phyloP scores from a whole-genome alignment of 2,329 filamentous ascomycete genomes.

The Beauveria varroae region DNA sequence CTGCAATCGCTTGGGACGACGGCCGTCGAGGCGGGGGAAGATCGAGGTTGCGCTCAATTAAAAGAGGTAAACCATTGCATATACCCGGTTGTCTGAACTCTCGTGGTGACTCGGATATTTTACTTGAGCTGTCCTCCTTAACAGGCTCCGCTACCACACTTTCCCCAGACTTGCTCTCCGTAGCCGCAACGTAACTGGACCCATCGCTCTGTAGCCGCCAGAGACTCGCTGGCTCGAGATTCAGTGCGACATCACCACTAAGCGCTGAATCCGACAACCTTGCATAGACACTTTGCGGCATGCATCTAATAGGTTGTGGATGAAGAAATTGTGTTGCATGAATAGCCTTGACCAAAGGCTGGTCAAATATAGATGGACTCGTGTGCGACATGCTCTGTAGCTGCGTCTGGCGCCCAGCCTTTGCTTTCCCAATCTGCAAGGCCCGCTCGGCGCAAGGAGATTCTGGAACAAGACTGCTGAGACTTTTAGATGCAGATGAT shows the following conservation, averaged over 20 bases:
- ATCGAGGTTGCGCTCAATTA: neutral
- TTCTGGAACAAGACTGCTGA: conserved; percentile 3
- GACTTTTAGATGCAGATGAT: conserved; percentile 3
- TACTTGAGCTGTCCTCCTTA: neutral
- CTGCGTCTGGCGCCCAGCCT: neutral
- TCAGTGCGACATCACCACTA: neutral
- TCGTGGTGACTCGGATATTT: neutral
- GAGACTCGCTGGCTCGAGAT: neutral
- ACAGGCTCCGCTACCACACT: neutral
- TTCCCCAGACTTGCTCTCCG: neutral
- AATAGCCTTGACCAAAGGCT: neutral
- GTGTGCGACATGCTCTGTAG: neutral
- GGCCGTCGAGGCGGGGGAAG: neutral
- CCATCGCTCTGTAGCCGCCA: neutral
- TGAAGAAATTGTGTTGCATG: neutral
- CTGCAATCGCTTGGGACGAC: neutral
- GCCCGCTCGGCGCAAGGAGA: neutral
- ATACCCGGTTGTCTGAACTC: neutral
- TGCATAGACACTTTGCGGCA: neutral
- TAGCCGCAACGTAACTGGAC: neutral
- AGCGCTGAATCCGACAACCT: neutral
- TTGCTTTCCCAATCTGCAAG: neutral
- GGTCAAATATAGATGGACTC: neutral
- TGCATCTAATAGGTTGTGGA: conserved; percentile 5
- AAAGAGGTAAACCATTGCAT: neutral